Evolutionary conservation across 495 filamentous ascomycete species (phyloP), one percentile per base, ranked within the genome.

Genomic region (Chaetomium tenue): DNA sequence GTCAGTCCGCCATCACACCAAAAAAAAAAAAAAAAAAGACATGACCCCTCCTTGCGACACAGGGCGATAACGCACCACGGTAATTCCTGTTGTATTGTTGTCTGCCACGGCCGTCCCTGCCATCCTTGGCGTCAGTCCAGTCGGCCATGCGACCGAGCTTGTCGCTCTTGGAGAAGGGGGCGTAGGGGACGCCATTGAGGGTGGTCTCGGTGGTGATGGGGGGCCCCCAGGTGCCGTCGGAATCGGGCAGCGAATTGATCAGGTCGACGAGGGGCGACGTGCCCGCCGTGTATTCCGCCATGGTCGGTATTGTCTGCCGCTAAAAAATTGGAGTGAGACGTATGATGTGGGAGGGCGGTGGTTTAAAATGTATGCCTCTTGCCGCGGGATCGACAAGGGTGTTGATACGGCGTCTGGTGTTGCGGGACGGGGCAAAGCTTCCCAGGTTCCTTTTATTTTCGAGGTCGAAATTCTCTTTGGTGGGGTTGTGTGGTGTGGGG

Each of bases 141-240:
- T 98, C 94, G 22, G 94, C 94, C 94, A 98, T 98, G 68, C 94
- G 92, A 60, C 95, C 94, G 30, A 98, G 81, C 83, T 98, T 98
- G 82, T 98, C 94, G 69, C 91, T 91, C 82, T 98, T 98, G 64
- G 92, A 97, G 81, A 92, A 98, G 52, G 95, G 93, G 55, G 93
- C 93, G 69, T 97, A 98, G 5, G 94, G 94, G 39, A 98, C 92
- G 72, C 95, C 94, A 71, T 93, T 86, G 63, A 98, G 82, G 60
- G 89, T 93, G 60, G 91, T 94, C 70, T 96, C 91, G 65, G 78
- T 84, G 28, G 91, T 86, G 58, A 87, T 84, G 60, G 90, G 78
- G 61, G 94, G 94, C 40, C 94, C 94, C 94, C 94, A 98, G 70
- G 90, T 90, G 66, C 86, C 87, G 64, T 81, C 79, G 30, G 71